Percentiles rank a stretch among this genome's conserved stretches.
Evolutionary conservation across 1,284 basidiomycete species (phyloP).

Genomic region (Tremellales sp.): DNA sequence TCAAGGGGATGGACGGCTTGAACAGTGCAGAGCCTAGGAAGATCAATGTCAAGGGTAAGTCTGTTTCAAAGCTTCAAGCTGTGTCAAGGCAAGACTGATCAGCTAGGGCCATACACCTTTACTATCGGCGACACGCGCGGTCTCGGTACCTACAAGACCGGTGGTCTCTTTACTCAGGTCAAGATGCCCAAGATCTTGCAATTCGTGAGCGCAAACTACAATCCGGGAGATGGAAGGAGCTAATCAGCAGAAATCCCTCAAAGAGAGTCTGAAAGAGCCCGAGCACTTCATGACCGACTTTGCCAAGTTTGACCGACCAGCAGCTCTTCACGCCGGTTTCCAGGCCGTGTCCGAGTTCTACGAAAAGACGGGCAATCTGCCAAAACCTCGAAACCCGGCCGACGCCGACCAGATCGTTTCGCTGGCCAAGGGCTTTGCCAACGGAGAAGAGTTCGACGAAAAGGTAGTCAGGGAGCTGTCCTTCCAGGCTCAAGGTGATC

Average conservation of each 20-base stretch:
- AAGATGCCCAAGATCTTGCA: slow-evolving; percentile 97
- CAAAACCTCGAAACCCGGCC: slow-evolving; percentile 74
- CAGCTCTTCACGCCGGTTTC: slow-evolving; percentile 88
- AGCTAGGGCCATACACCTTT: slow-evolving; percentile 86
- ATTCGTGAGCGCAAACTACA: slow-evolving; percentile 61
- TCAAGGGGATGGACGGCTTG: slow-evolving; percentile 90
- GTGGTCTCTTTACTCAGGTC: slow-evolving; percentile 96
- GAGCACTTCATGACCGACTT: slow-evolving; percentile 96
- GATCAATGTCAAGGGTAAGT: slow-evolving; percentile 75
- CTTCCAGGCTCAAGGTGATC: slow-evolving; percentile 89
- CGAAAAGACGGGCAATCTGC: slow-evolving; percentile 65
- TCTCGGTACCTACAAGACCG: slow-evolving; percentile 74
- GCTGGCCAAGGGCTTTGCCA: slow-evolving; percentile 64
- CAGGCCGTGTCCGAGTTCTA: slow-evolving; percentile 85
- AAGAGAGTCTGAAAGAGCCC: slow-evolving; percentile 75
- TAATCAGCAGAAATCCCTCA: slow-evolving; percentile 76
- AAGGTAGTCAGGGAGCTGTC: slow-evolving; percentile 74
- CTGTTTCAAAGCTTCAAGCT: background rate
- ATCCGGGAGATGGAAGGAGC: background rate
- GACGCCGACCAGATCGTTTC: slow-evolving; percentile 72
- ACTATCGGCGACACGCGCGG: slow-evolving; percentile 83
- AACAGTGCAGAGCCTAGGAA: slow-evolving; percentile 90
- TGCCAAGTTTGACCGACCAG: slow-evolving; percentile 92
- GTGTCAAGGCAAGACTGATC: background rate
- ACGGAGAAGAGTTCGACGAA: slow-evolving; percentile 70